Evolutionary conservation across 148 eudicot genomes (phyloP), one percentile per base, ranked within the genome.

Genomic region (Persicaria tinctoria): DNA sequence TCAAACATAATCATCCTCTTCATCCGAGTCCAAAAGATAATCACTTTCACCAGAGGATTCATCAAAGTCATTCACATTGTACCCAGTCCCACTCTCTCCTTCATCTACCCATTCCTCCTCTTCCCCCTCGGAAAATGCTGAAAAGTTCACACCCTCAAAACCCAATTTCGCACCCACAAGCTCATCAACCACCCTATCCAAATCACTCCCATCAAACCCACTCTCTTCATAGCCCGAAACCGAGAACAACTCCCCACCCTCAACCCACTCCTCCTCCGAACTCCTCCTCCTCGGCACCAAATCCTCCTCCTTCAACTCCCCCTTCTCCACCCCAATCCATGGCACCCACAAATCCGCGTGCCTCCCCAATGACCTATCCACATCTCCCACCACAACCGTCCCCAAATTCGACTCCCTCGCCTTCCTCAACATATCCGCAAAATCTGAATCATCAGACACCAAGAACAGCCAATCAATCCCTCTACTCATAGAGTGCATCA

Each of bases 391-490:
- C 41, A 93, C 96, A 59, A 93, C 98, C 0, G 96, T 93, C 85
- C 96, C 93, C 81, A 93, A 85, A 86, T 81, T 85, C 63, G 87
- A 78, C 80, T 86, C 96, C 82, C 88, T 85, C 7, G 93, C 98
- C 82, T 79, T 86, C 84, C 89, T 83, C 85, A 93, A 86, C 96
- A 90, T 90, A 51, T 89, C 96, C 1, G 80, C 53, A 72, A 93
- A 93, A 76, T 90, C 98, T 6, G 98, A 93, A 87, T 93, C 98
- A 74, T 93, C 98, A 4, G 96, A 93, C 10, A 93, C 93, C 78
- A 93, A 79, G 47, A 93, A 80, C 79, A 90, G 69, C 93, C 98
- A 90, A 85, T 90, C 96, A 51, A 89, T 77, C 75, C 98, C 96
- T 10, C 93, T 59, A 63, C 81, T 90, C 92, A 93, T 86, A 0